Conservation (phyloP, 73 alveolate genomes). For the Symbiodinium pilosum region DNA sequence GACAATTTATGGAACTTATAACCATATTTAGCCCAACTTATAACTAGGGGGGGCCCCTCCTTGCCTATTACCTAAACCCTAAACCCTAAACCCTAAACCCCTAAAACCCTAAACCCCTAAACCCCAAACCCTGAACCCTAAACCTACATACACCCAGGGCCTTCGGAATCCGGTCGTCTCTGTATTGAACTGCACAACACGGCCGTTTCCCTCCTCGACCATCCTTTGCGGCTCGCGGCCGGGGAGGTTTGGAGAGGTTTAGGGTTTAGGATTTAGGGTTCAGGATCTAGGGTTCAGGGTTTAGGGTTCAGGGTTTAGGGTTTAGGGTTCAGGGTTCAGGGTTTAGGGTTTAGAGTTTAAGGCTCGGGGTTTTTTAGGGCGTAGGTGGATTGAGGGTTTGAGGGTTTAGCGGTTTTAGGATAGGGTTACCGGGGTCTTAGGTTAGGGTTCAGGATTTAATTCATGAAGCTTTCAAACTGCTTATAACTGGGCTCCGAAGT, state of each 20-base stretch:
- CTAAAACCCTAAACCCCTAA: background rate
- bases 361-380: too few species aligned
- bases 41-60: too few species aligned
- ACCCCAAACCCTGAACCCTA: background rate
- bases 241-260: background rate
- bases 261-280: background rate
- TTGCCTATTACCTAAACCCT: background rate
- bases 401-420: too few species aligned
- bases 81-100: background rate
- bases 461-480: too few species aligned
- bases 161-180: constrained; percentile 24
- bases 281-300: background rate
- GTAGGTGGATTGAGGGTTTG: too few species aligned
- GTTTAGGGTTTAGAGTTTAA: background rate
- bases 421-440: too few species aligned
- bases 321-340: background rate
- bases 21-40: too few species aligned
- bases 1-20: too few species aligned
- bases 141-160: too few species aligned
- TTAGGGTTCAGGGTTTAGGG: background rate
- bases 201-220: constrained; percentile 34
- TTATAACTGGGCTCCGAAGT: too few species aligned
- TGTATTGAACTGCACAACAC: constrained; percentile 67
- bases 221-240: background rate
- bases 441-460: too few species aligned